Evolutionary conservation across 495 filamentous ascomycete genomes (phyloP).

Genomic region (Aspergillus nanangensis): DNA sequence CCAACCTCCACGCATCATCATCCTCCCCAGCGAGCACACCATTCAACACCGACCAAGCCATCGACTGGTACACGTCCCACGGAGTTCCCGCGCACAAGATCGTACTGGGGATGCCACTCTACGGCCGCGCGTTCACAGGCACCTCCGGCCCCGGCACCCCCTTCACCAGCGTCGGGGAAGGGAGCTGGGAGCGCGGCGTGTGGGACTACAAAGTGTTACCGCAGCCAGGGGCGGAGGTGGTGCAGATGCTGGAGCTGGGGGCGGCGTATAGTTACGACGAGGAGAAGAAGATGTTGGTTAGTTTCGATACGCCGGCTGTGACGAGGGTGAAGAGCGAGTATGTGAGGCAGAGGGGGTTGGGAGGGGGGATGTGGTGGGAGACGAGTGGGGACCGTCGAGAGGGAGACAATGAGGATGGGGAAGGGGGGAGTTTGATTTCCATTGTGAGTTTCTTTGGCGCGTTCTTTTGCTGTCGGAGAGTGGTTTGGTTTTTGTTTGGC

Average conservation of each 20-base stretch:
- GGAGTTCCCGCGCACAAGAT: conserved; percentile 67
- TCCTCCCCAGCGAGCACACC: conserved; percentile 56
- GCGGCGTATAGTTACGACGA: conserved; percentile 9
- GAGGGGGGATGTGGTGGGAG: conserved; percentile 92
- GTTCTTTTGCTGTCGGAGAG: background rate
- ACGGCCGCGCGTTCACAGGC: conserved; percentile 72
- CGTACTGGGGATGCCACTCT: conserved; percentile 79
- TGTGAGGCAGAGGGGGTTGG: conserved; percentile 57
- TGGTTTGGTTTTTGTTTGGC: background rate
- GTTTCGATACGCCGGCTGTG: conserved; percentile 11
- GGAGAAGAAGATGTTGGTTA: conserved; percentile 4
- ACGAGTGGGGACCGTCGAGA: conserved; percentile 70
- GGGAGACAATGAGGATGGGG: too few relatives aligned
- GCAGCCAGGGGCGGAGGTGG: conserved; percentile 23
- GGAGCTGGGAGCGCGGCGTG: conserved; percentile 67
- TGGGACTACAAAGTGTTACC: conserved; percentile 73
- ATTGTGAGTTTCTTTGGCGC: conserved; percentile 33
- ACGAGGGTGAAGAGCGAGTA: conserved; percentile 39
- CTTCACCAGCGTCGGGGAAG: conserved; percentile 65
- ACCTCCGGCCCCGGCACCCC: conserved; percentile 66
- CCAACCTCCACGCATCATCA: conserved; percentile 61
- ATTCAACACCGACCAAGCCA: conserved; percentile 63
- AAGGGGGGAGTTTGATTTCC: conserved; percentile 55
- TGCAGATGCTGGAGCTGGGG: conserved; percentile 9
- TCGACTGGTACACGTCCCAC: conserved; percentile 54